Evolutionary conservation across 345 rosid species (phyloP).

Genomic region (Corymbia maculata): DNA sequence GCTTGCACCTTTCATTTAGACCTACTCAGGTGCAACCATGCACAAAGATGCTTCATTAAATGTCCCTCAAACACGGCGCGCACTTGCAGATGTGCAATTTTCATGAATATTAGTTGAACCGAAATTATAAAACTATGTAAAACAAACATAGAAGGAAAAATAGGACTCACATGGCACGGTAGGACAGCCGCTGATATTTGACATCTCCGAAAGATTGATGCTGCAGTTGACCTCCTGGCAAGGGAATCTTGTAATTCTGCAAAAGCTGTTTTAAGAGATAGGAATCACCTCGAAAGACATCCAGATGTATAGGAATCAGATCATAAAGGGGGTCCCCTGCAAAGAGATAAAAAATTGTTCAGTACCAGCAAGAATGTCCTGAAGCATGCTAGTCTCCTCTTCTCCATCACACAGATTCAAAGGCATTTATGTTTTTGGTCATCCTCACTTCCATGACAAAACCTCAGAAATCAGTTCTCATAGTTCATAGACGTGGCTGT

Average conservation of each 20-base stretch:
- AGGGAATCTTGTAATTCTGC: slow-evolving; percentile 65
- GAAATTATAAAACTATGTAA: background rate
- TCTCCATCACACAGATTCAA: background rate
- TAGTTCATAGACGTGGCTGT: background rate
- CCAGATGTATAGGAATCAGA: slow-evolving; percentile 71
- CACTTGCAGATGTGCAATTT: background rate
- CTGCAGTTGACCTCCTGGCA: slow-evolving; percentile 23
- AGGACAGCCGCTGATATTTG: slow-evolving; percentile 47
- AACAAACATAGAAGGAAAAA: background rate
- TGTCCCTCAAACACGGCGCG: background rate
- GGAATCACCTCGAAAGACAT: slow-evolving; percentile 69
- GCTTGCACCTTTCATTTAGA: background rate
- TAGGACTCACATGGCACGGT: slow-evolving; percentile 76
- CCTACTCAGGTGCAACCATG: background rate
- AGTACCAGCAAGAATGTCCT: background rate
- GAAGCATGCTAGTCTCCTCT: background rate
- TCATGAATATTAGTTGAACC: background rate
- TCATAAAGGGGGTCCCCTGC: slow-evolving; percentile 84
- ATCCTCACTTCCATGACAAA: background rate
- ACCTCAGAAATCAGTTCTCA: background rate
- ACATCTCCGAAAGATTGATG: slow-evolving; percentile 9
- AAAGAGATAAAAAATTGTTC: slow-evolving; percentile 4
- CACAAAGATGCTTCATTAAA: background rate
- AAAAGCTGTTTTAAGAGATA: slow-evolving; percentile 53
- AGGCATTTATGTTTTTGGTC: background rate